A percentile compares a stretch with the other conserved stretches of the same genome.
Evolutionary conservation across 805 yeast species (phyloP).

Genomic region (Kuraishia cidri): DNA sequence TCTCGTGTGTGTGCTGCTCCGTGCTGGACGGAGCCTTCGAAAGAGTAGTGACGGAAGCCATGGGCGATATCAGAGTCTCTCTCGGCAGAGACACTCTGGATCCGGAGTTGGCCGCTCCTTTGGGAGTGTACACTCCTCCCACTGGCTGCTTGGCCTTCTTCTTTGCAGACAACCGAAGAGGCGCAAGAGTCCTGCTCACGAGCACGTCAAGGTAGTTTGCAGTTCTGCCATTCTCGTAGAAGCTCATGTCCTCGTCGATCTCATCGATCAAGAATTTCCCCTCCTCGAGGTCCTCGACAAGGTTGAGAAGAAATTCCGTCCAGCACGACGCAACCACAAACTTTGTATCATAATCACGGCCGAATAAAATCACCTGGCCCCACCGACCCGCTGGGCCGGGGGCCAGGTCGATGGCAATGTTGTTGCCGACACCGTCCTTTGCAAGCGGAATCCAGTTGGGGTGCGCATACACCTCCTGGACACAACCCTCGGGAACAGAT

Average conservation of each 20-base stretch:
- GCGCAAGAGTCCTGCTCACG: constrained; percentile 47
- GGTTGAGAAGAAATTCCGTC: constrained; percentile 77
- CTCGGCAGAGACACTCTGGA: constrained; percentile 16
- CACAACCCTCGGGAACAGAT: constrained; percentile 69
- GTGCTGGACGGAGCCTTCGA: constrained; percentile 5
- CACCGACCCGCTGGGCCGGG: constrained; percentile 72
- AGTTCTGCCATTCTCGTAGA: constrained; percentile 21
- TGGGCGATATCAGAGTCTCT: constrained; percentile 22
- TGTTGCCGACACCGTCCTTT: constrained; percentile 86
- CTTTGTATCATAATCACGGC: constrained; percentile 89
- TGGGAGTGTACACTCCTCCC: not conserved
- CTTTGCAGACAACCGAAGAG: constrained; percentile 9
- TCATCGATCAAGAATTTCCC: constrained; percentile 73
- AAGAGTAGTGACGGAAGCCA: constrained; percentile 8
- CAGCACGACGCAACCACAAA: constrained; percentile 80
- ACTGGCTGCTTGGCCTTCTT: constrained; percentile 5
- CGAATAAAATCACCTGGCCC: constrained; percentile 91
- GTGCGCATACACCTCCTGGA: constrained; percentile 78
- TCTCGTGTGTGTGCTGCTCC: constrained; percentile 7
- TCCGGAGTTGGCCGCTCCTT: not conserved
- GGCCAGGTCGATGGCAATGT: constrained; percentile 81
- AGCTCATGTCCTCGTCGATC: constrained; percentile 48
- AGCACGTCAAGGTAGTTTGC: constrained; percentile 66
- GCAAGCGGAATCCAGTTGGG: constrained; percentile 88
- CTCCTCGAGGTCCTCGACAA: constrained; percentile 81